These are phyloP conservation scores for Agroathelia rolfsii DNA, from an alignment of 1,284 basidiomycete species.

Conservation along the genomic window DNA sequence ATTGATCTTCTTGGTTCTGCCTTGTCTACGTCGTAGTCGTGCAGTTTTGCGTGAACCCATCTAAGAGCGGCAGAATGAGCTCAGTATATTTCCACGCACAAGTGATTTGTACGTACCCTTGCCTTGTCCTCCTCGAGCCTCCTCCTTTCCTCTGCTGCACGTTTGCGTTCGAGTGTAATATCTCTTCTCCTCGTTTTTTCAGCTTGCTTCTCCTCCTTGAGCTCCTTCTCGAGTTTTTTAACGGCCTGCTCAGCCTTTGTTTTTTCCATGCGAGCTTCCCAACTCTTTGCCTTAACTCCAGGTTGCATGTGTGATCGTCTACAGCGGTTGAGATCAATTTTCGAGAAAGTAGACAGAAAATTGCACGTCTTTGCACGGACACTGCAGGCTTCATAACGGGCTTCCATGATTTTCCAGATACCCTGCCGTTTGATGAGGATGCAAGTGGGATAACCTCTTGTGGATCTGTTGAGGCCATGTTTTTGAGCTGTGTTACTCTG, in stretches of 20 bases:
- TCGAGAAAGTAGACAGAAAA: constrained; percentile 6
- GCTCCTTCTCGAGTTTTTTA: constrained; percentile 60
- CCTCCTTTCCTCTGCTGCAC: constrained; percentile 57
- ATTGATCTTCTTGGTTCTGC: constrained; percentile 70
- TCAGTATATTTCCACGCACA: constrained; percentile 4
- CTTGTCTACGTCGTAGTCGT: constrained; percentile 56
- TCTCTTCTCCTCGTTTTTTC: constrained; percentile 59
- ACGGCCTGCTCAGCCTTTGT: constrained; percentile 54
- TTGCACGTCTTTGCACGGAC: too few species aligned
- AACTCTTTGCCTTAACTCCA: constrained; percentile 56
- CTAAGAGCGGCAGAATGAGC: constrained; percentile 25
- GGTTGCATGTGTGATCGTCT: constrained; percentile 62
- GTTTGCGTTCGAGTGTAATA: constrained; percentile 59
- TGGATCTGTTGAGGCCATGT: too few species aligned
- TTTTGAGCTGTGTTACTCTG: too few species aligned
- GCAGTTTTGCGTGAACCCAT: constrained; percentile 73
- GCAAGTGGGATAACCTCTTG: constrained; percentile 27
- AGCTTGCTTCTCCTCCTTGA: constrained; percentile 66
- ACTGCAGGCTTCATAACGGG: constrained; percentile 46
- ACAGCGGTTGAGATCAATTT: constrained; percentile 8
- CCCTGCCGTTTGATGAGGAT: constrained; percentile 47
- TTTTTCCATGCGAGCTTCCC: constrained; percentile 60
- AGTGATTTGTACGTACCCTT: constrained; percentile 35
- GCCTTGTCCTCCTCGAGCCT: constrained; percentile 65
- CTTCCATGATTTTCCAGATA: constrained; percentile 67